Evolutionary conservation across 768 basidiomycete genomes (phyloP).

Genomic region (Cyathus striatus): DNA sequence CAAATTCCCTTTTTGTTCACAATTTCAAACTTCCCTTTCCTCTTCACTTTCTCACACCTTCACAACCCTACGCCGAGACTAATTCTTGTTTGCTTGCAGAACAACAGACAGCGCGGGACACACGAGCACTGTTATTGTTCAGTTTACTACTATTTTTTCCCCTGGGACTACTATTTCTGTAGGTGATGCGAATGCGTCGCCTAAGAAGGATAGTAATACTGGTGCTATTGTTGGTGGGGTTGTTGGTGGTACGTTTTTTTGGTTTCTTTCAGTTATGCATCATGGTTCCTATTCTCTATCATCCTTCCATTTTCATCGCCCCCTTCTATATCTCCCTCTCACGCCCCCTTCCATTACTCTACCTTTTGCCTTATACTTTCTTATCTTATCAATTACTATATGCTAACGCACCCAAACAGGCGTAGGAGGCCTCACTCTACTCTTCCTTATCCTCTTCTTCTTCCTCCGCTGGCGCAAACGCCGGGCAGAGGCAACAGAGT

Average conservation of each 20-base stretch:
- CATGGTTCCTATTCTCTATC: neutral
- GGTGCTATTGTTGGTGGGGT: conserved; percentile 48
- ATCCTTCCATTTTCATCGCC: neutral
- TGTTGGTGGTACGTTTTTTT: conserved; percentile 44
- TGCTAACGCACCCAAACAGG: conserved; percentile 11
- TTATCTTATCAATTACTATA: conserved; percentile 1
- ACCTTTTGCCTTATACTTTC: neutral
- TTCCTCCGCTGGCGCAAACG: conserved; percentile 19
- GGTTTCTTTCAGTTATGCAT: neutral
- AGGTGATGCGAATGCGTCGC: neutral
- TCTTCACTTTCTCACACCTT: too few species aligned
- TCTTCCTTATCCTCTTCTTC: conserved; percentile 17
- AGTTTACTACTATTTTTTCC: conserved; percentile 18
- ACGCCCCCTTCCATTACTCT: neutral
- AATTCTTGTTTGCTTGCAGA: too few species aligned
- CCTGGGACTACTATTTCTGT: conserved; percentile 17
- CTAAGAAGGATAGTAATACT: conserved; percentile 14
- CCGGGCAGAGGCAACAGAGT: conserved; percentile 16
- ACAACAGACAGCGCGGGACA: too few species aligned
- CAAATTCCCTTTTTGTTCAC: too few species aligned
- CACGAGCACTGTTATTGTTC: conserved; percentile 18
- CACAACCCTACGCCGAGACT: too few species aligned
- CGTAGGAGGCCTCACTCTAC: conserved; percentile 20
- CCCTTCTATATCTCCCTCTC: neutral
- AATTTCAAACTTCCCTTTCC: too few species aligned